Base-by-base conservation (phyloP, 2,329 filamentous ascomycete genomes). In the Penicillium oxalicum region DNA sequence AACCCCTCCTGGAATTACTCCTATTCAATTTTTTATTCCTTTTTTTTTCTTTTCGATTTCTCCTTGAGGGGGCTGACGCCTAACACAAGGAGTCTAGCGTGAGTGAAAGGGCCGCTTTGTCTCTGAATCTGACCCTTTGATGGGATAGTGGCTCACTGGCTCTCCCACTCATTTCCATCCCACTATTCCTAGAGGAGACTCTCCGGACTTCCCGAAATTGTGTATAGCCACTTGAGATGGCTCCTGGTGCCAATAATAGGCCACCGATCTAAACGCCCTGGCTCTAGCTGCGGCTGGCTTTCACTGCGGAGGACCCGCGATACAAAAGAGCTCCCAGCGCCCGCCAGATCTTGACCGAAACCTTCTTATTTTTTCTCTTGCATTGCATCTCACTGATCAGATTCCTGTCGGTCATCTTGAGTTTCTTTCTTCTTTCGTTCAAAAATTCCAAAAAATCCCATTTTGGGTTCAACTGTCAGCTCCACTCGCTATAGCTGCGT, bases 401-500 rank as follows among this genome's bases (percentile, higher is more conserved):
- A 8, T 8, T 32, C 29, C 11, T 3, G 11, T 32, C 29, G 7
- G 8, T 32, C 29, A 32, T 7, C 29, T 32, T 5, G 8, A 2
- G 7, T 11, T 32, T 11, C 7, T 11, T 32, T 32, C 29, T 32
- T 4, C 29, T 11, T 5, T 32, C 29, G 29, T 32, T 32, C 11
- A 32, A 32, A 8, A 18, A 9, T 33, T 13, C 37, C n/a, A 18
- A 34, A 35, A 35, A 32, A 43, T 13, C 33, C 40, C 40, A 43
- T 33, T 43, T 35, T 35, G 24, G 40, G 40, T 34, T 33, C 40
- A 43, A 43, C 18, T 26, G 32, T 39, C 40, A 43, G 49, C 44
- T 55, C 53, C 51, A 55, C 48, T 53, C 50, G 39, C 44, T 62
- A 47, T 50, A 28, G 33, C 43, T 36, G 44, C 44, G 33, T 51